A percentile compares a stretch with the other conserved stretches of the same genome.
These are phyloP conservation scores for Pouteria campechiana DNA, from an alignment of 179 eudicot species.

Conservation along the genomic window DNA sequence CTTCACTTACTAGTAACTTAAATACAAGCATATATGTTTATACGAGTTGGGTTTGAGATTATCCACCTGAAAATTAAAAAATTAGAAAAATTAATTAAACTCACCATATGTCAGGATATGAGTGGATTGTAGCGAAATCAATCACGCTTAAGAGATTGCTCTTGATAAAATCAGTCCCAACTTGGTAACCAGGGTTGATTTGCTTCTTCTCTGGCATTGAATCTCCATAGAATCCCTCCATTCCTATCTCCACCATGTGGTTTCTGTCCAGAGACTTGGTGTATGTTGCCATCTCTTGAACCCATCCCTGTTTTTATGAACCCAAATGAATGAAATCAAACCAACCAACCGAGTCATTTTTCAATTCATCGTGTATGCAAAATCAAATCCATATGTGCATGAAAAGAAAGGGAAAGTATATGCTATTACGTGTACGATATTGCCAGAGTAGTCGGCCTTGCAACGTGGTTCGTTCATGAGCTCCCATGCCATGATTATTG, in stretches of 20 bases:
- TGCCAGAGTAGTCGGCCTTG: conserved; percentile 19
- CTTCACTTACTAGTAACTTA: not conserved
- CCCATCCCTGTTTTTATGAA: conserved; percentile 18
- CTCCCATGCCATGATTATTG: conserved; percentile 30
- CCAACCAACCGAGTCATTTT: not conserved
- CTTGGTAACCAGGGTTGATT: conserved; percentile 21
- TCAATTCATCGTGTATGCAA: too few species aligned
- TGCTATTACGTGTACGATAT: conserved; percentile 14
- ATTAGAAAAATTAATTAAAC: too few species aligned
- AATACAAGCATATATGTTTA: not conserved
- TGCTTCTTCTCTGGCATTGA: conserved; percentile 20
- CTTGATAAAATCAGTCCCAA: conserved; percentile 31
- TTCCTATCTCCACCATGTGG: conserved; percentile 28
- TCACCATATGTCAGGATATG: conserved; percentile 29
- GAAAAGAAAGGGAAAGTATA: not conserved
- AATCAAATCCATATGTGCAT: too few species aligned
- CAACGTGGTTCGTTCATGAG: conserved; percentile 28
- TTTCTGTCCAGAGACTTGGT: conserved; percentile 23
- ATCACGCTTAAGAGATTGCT: conserved; percentile 19
- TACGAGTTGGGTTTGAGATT: too few species aligned
- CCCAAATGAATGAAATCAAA: not conserved
- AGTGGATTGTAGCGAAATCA: conserved; percentile 34
- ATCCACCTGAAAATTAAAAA: too few species aligned
- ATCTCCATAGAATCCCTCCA: conserved; percentile 43
- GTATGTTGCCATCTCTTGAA: conserved; percentile 27